These are phyloP conservation scores for Aspergillus nidulans DNA, from an alignment of 495 filamentous ascomycete genomes.

Conservation along the genomic window DNA sequence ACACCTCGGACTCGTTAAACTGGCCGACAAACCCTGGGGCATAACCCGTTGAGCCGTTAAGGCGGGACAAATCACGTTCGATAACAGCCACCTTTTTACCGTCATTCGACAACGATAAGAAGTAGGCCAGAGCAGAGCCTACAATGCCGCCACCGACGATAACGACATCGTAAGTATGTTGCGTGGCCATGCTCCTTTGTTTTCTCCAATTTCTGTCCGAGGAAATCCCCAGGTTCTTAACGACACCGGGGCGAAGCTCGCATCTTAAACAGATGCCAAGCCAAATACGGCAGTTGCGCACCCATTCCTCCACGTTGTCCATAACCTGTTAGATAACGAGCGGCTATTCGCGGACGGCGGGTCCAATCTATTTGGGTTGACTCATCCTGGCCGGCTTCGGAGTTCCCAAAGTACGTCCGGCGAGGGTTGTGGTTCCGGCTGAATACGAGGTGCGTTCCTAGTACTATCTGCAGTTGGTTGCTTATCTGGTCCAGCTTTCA, in stretches of 20 bases:
- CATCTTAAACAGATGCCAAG: background rate
- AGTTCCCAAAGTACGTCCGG: too few relatives aligned
- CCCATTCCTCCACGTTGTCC: background rate
- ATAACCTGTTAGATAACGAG: background rate
- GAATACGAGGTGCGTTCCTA: background rate
- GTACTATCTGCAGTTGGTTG: too few relatives aligned
- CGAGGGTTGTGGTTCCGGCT: too few relatives aligned
- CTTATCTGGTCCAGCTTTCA: too few relatives aligned
- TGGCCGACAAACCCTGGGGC: slow-evolving; percentile 36
- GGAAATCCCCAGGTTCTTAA: background rate
- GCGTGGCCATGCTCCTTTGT: background rate
- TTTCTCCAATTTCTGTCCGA: background rate
- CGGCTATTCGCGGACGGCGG: background rate
- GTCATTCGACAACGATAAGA: slow-evolving; percentile 19
- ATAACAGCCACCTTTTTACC: slow-evolving; percentile 24
- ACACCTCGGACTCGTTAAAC: slow-evolving; percentile 29
- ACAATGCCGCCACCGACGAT: slow-evolving; percentile 47
- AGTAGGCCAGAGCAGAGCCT: slow-evolving; percentile 35
- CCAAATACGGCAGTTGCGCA: background rate
- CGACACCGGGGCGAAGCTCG: background rate
- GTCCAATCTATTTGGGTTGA: background rate
- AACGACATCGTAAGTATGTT: slow-evolving; percentile 24
- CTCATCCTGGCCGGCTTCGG: too few relatives aligned
- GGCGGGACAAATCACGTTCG: slow-evolving; percentile 19
- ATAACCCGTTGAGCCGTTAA: slow-evolving; percentile 27